Conservation (phyloP, 1,284 basidiomycete species). For the Fomitopsis betulina region DNA sequence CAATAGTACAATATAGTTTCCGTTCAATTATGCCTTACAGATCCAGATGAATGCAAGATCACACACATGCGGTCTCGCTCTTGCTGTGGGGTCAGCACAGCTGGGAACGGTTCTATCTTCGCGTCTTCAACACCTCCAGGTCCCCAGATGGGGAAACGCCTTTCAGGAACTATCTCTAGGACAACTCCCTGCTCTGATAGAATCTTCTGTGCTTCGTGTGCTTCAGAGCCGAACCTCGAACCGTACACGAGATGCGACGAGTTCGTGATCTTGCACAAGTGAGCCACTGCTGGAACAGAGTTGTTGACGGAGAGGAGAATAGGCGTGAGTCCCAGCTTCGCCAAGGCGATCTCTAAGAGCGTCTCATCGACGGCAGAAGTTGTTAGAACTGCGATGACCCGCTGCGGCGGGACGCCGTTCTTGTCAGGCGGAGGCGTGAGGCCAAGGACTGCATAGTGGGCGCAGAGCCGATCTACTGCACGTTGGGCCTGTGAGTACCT, state of each 20-base stretch:
- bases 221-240: slow-evolving; percentile 32
- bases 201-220: slow-evolving; percentile 14
- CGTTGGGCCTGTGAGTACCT: slow-evolving; percentile 10
- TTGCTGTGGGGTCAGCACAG: slow-evolving; percentile 36
- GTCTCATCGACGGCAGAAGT: slow-evolving; percentile 39
- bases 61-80: slow-evolving; percentile 42
- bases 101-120: slow-evolving; percentile 3
- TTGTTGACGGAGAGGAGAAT: slow-evolving; percentile 55
- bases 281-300: slow-evolving; percentile 49
- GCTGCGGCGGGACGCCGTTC: slow-evolving; percentile 11
- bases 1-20: background rate
- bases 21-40: slow-evolving; percentile 31
- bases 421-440: slow-evolving; percentile 1
- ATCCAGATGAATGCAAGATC: slow-evolving; percentile 61
- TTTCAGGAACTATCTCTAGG: slow-evolving; percentile 32
- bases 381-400: slow-evolving; percentile 34
- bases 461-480: slow-evolving; percentile 9
- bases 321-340: slow-evolving; percentile 35
- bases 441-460: slow-evolving; percentile 5
- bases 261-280: slow-evolving; percentile 46
- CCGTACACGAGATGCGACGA: slow-evolving; percentile 44
- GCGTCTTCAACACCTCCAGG: slow-evolving; percentile 14
- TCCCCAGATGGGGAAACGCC: slow-evolving; percentile 41
- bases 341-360: slow-evolving; percentile 41
- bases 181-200: slow-evolving; percentile 29